A percentile compares a stretch with the other conserved stretches of the same genome.
Evolutionary conservation across 371 early-diverging fungal genomes (phyloP).

Genomic region (Mucor saturninus): DNA sequence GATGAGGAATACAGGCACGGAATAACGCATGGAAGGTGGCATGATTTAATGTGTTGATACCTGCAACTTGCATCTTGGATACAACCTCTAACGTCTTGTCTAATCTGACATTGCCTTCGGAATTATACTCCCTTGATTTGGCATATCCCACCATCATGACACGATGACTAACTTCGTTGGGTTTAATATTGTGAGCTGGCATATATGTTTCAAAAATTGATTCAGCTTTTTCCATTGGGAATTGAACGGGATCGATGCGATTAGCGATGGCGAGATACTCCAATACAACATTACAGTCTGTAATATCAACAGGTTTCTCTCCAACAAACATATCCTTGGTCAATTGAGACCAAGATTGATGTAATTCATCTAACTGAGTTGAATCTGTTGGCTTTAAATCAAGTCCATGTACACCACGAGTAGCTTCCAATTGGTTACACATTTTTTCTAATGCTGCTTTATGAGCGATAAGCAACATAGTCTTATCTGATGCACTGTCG

Average conservation of each 20-base stretch:
- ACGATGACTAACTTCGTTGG: slow-evolving; percentile 34
- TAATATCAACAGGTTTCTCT: slow-evolving; percentile 20
- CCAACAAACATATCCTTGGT: slow-evolving; percentile 20
- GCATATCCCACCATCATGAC: slow-evolving; percentile 44
- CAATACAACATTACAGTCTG: slow-evolving; percentile 39
- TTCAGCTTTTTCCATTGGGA: slow-evolving; percentile 43
- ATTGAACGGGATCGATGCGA: slow-evolving; percentile 33
- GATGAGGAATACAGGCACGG: slow-evolving; percentile 49
- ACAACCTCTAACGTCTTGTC: slow-evolving; percentile 41
- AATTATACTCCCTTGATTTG: slow-evolving; percentile 32
- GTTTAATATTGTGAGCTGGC: slow-evolving; percentile 35
- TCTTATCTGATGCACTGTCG: slow-evolving; percentile 10
- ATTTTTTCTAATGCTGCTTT: slow-evolving; percentile 23
- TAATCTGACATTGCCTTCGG: slow-evolving; percentile 31
- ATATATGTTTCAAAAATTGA: slow-evolving; percentile 38
- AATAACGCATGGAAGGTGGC: slow-evolving; percentile 40
- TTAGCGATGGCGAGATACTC: slow-evolving; percentile 43
- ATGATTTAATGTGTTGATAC: slow-evolving; percentile 27
- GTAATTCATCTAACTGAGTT: slow-evolving; percentile 18
- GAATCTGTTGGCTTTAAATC: slow-evolving; percentile 15
- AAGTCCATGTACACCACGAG: slow-evolving; percentile 22
- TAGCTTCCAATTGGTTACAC: slow-evolving; percentile 3
- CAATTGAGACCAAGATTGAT: slow-evolving; percentile 32
- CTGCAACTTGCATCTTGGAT: slow-evolving; percentile 33
- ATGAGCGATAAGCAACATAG: slow-evolving; percentile 34